phyloP scores from a whole-genome alignment of 305 asterid genomes.

The Rubia balearica region DNA sequence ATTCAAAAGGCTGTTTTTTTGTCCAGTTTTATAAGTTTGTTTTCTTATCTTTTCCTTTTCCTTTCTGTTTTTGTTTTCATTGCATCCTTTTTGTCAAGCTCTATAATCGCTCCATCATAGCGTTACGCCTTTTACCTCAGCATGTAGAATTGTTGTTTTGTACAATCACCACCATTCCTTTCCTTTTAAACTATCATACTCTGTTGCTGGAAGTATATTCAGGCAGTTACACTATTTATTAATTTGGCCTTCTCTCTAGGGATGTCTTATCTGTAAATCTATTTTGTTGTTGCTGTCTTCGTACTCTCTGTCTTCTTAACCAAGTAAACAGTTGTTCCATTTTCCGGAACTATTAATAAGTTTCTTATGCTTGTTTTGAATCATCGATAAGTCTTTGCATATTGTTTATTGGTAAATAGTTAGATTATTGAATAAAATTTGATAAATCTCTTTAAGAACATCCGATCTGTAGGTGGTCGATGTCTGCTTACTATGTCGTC shows the following conservation, averaged over 20 bases:
- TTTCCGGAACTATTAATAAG: not conserved
- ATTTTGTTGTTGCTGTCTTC: not conserved
- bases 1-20: not conserved
- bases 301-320: no score
- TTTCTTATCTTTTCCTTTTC: not conserved
- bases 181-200: not conserved
- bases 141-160: not conserved
- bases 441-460: no score
- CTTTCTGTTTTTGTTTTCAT: not conserved
- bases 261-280: not conserved
- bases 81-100: not conserved
- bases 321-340: not conserved
- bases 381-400: no score
- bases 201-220: not conserved
- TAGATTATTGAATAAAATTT: no score
- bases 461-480: no score
- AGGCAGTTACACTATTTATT: no score
- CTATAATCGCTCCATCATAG: no score
- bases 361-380: no score
- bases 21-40: not conserved
- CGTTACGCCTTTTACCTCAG: not conserved
- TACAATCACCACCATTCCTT: not conserved
- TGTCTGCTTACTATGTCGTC: not conserved
- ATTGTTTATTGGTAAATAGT: not conserved
- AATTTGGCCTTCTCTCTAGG: not conserved